phyloP scores from a whole-genome alignment of 2,329 filamentous ascomycete genomes.

The Neonectria punicea region DNA sequence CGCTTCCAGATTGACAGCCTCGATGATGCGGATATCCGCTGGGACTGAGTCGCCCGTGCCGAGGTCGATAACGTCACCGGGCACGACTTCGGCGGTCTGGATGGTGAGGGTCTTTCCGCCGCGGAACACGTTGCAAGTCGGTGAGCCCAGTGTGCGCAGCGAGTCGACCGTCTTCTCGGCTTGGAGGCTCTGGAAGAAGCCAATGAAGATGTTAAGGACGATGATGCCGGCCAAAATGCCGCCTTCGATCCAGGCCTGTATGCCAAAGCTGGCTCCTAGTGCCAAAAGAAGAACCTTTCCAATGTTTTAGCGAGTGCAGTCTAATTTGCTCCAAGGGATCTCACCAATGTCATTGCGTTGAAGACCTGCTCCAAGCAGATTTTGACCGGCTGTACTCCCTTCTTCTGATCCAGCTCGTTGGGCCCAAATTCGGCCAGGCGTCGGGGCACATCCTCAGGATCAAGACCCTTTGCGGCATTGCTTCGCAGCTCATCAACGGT shows the following conservation, averaged over 20 bases:
- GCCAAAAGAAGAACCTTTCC: slow-evolving; percentile 64
- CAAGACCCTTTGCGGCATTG: slow-evolving; percentile 64
- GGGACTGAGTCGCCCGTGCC: slow-evolving; percentile 66
- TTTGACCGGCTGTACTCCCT: slow-evolving; percentile 63
- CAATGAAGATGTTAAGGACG: slow-evolving; percentile 62
- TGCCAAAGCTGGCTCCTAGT: slow-evolving; percentile 65
- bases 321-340: neutral
- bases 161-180: slow-evolving; percentile 57
- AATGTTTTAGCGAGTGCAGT: neutral
- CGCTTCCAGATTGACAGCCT: slow-evolving; percentile 70
- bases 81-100: slow-evolving; percentile 56
- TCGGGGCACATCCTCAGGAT: slow-evolving; percentile 58
- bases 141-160: slow-evolving; percentile 47
- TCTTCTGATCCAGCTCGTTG: slow-evolving; percentile 62
- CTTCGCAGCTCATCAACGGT: slow-evolving; percentile 63
- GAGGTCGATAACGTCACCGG: slow-evolving; percentile 63
- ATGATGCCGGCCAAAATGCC: slow-evolving; percentile 64
- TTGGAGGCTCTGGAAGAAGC: slow-evolving; percentile 55
- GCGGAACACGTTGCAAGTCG: slow-evolving; percentile 52
- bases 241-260: slow-evolving; percentile 64
- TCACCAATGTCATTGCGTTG: slow-evolving; percentile 68
- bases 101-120: slow-evolving; percentile 47
- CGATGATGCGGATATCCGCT: slow-evolving; percentile 63
- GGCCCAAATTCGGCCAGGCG: slow-evolving; percentile 63
- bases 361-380: slow-evolving; percentile 68